phyloP scores from a whole-genome alignment of 345 rosid genomes.

The Erucastrum elatum region DNA sequence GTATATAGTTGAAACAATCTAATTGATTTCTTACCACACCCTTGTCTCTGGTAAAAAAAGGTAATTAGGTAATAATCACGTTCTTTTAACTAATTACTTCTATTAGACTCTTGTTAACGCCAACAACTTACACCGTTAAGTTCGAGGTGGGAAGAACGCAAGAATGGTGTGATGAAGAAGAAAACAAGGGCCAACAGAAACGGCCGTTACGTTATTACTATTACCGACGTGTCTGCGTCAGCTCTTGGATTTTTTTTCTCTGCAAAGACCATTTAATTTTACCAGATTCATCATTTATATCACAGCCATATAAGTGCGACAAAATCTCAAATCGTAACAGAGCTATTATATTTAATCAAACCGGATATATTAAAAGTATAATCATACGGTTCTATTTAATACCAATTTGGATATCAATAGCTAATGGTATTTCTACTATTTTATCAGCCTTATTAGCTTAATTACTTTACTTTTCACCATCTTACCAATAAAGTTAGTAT shows the following conservation, averaged over 20 bases:
- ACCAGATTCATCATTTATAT: conserved; percentile 37
- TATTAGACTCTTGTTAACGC: conserved; percentile 17
- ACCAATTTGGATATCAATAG: background rate
- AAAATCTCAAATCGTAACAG: conserved; percentile 3
- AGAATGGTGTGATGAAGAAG: conserved; percentile 3
- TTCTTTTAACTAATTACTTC: background rate
- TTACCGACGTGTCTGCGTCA: conserved; percentile 27
- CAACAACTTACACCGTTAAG: conserved; percentile 39
- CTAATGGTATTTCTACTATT: background rate
- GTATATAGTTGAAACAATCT: background rate
- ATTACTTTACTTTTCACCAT: background rate
- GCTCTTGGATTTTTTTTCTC: conserved; percentile 37
- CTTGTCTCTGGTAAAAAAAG: background rate
- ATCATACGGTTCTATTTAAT: conserved; percentile 8
- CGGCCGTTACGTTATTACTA: conserved; percentile 40
- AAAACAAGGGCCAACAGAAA: conserved; percentile 31
- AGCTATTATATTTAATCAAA: conserved; percentile 19
- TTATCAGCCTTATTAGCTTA: background rate
- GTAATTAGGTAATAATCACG: background rate
- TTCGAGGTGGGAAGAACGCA: conserved; percentile 30
- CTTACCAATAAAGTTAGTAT: background rate
- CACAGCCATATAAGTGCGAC: conserved; percentile 17
- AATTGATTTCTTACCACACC: background rate
- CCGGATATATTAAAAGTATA: background rate
- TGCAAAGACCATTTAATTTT: conserved; percentile 26